phyloP scores from a whole-genome alignment of 495 filamentous ascomycete genomes.

The Aspergillus leporis region DNA sequence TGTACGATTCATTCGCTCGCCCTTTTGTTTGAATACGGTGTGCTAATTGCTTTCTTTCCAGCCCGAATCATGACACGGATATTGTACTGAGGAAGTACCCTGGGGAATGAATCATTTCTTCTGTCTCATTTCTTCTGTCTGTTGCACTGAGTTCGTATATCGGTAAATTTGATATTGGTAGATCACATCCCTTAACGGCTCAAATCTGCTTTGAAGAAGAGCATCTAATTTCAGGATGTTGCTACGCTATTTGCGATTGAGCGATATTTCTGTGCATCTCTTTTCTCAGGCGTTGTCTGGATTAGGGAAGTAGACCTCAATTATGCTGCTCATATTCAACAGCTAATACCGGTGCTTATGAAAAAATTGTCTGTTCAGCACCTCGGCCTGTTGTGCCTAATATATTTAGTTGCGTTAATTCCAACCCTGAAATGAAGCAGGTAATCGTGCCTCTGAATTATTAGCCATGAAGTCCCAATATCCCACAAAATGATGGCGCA shows the following conservation, averaged over 20 bases:
- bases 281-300: not conserved
- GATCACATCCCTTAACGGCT: conserved; percentile 3
- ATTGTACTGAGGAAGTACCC: conserved; percentile 64
- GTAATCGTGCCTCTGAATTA: not conserved
- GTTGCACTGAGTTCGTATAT: not conserved
- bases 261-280: not conserved
- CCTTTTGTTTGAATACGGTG: not conserved
- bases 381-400: not conserved
- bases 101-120: not conserved
- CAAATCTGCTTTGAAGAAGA: not conserved
- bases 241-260: not conserved
- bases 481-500: not conserved
- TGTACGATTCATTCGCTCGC: conserved; percentile 59
- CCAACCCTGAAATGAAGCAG: not conserved
- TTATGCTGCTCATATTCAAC: not conserved
- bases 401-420: not conserved
- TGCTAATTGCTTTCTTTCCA: conserved; percentile 28
- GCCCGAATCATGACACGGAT: conserved; percentile 86
- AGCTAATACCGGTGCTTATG: not conserved
- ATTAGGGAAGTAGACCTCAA: not conserved
- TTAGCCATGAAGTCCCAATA: not conserved
- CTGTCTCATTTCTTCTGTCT: not conserved
- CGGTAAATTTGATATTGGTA: conserved; percentile 3
- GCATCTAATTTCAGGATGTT: not conserved
- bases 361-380: not conserved